Evolutionary conservation across 768 basidiomycete species (phyloP).

Genomic region (Trametes cinnabarina): DNA sequence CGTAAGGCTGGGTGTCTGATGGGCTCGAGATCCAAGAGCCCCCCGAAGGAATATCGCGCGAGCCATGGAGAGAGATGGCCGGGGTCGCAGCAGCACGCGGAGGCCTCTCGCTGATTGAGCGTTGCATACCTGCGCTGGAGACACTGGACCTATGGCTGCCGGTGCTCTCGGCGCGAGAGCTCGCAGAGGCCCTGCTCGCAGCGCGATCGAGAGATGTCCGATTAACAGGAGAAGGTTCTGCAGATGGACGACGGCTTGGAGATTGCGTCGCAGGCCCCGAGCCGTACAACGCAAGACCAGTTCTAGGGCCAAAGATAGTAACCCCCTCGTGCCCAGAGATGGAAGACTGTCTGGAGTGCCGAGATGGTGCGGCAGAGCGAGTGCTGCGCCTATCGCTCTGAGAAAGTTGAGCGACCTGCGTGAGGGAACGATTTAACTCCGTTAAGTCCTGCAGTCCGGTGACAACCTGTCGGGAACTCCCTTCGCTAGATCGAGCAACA

Average conservation of each 20-base stretch:
- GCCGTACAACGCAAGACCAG: conserved; percentile 19
- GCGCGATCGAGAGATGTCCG: neutral
- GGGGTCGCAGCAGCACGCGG: conserved; percentile 9
- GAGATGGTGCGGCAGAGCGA: conserved; percentile 6
- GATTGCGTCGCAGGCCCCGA: conserved; percentile 8
- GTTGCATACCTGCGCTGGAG: conserved; percentile 1
- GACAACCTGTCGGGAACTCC: conserved; percentile 16
- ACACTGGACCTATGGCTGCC: neutral
- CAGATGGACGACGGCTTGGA: neutral
- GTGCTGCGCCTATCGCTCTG: neutral
- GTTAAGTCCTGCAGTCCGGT: conserved; percentile 17
- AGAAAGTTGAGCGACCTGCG: neutral
- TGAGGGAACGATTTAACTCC: conserved; percentile 14
- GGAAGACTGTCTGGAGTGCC: conserved; percentile 13
- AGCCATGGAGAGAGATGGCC: neutral
- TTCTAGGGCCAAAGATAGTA: conserved; percentile 13
- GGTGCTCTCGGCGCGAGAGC: conserved; percentile 12
- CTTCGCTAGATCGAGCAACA: neutral
- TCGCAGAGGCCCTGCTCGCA: conserved; percentile 4
- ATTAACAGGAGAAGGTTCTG: neutral
- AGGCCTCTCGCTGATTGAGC: neutral
- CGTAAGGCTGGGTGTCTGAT: neutral
- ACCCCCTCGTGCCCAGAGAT: neutral
- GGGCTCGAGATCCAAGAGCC: conserved; percentile 1
- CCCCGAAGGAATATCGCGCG: neutral